These are phyloP conservation scores for Flagelloscypha sp. DNA, from an alignment of 768 basidiomycete genomes.

Conservation along the genomic window DNA sequence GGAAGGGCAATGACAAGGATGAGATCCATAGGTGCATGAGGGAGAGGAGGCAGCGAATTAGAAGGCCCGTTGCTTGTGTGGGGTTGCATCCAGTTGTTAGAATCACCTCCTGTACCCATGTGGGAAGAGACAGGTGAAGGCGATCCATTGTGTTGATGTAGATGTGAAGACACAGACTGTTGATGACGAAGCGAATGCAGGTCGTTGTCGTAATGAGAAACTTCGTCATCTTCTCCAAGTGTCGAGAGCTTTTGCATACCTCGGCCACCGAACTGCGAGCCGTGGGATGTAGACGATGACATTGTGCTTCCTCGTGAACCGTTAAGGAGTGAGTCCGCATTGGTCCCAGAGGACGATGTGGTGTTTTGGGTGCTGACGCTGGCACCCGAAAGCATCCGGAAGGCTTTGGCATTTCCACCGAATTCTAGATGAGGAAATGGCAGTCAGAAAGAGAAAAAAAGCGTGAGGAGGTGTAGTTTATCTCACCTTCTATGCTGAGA, in stretches of 20 bases:
- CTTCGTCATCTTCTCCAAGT: constrained; percentile 65
- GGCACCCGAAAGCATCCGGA: constrained; percentile 76
- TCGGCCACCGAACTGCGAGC: constrained; percentile 29
- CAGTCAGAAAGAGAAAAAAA: too few species aligned
- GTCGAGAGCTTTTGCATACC: constrained; percentile 46
- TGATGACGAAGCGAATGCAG: too few species aligned
- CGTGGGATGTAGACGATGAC: constrained; percentile 69
- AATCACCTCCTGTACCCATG: constrained; percentile 52
- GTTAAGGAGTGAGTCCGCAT: constrained; percentile 57
- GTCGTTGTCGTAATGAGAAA: constrained; percentile 45
- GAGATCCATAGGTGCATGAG: constrained; percentile 85
- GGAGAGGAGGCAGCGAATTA: constrained; percentile 72
- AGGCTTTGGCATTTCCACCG: constrained; percentile 66
- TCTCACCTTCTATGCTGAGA: too few species aligned
- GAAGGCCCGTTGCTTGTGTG: constrained; percentile 68
- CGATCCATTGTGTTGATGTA: too few species aligned
- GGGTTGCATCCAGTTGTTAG: too few species aligned
- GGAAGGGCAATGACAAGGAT: constrained; percentile 89
- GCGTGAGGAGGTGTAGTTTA: too few species aligned
- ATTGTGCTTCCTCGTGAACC: constrained; percentile 58
- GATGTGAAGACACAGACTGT: too few species aligned
- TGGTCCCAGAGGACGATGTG: constrained; percentile 46
- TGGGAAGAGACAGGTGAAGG: too few species aligned
- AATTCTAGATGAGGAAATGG: too few species aligned
- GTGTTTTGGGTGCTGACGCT: constrained; percentile 62